Conservation (phyloP, 495 filamentous ascomycete species). For the Corynascus novoguineensis region DNA sequence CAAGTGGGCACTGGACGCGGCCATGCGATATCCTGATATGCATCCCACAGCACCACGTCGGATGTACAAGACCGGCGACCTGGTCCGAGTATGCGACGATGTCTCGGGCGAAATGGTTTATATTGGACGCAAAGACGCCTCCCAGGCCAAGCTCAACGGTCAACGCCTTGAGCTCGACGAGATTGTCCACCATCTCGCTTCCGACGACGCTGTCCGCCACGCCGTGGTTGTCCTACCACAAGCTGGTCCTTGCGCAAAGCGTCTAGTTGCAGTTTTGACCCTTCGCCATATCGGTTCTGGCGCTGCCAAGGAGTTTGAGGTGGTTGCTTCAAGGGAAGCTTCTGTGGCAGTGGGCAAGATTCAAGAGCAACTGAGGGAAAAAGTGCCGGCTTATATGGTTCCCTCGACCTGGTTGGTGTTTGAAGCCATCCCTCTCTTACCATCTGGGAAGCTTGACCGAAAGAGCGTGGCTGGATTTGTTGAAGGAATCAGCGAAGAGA, state of each 20-base stretch:
- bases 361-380: constrained; percentile 21
- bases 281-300: background rate
- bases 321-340: constrained; percentile 10
- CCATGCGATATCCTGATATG: constrained; percentile 16
- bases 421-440: constrained; percentile 43
- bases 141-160: constrained; percentile 37
- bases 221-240: constrained; percentile 19
- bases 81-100: constrained; percentile 48
- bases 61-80: constrained; percentile 57
- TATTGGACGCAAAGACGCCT: constrained; percentile 34
- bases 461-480: constrained; percentile 26
- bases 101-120: constrained; percentile 45
- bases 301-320: constrained; percentile 1
- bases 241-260: constrained; percentile 17
- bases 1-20: constrained; percentile 28
- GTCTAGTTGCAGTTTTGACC: constrained; percentile 19
- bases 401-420: constrained; percentile 53
- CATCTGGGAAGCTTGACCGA: constrained; percentile 54
- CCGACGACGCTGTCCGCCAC: constrained; percentile 18
- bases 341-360: constrained; percentile 18
- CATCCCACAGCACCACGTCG: background rate
- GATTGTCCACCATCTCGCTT: constrained; percentile 44
- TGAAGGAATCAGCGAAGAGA: constrained; percentile 14
- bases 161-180: constrained; percentile 43
- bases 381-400: constrained; percentile 49